These are phyloP conservation scores for Monilinia fructigena DNA, from an alignment of 2,329 filamentous ascomycete species.

Conservation along the genomic window DNA sequence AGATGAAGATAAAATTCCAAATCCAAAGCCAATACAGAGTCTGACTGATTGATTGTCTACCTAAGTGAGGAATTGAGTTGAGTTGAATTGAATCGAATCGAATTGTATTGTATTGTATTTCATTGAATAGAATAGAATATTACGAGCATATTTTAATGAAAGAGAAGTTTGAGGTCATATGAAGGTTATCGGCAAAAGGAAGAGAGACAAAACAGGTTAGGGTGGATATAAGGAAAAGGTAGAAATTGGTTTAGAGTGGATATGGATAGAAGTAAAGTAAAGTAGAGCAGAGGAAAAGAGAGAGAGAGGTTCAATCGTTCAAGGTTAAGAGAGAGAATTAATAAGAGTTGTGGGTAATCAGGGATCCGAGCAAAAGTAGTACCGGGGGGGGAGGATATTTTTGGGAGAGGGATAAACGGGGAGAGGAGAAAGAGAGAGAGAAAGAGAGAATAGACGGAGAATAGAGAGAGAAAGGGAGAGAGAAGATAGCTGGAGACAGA, in stretches of 20 bases:
- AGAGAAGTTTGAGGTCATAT: neutral
- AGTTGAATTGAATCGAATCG: no score
- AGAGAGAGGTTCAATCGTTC: no score
- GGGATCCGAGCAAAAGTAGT: no score
- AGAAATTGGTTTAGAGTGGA: neutral
- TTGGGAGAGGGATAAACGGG: neutral
- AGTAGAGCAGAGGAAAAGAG: neutral
- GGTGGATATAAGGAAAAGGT: neutral
- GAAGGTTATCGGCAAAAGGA: neutral
- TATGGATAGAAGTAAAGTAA: no score
- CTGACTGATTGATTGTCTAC: neutral
- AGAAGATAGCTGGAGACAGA: no score
- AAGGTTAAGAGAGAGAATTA: no score
- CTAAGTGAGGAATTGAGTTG: no score
- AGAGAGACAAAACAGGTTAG: neutral
- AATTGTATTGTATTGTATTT: no score
- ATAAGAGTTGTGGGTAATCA: no score
- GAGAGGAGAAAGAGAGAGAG: neutral
- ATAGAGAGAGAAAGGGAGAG: no score
- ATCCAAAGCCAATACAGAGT: neutral
- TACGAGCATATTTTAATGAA: slow-evolving; percentile 25
- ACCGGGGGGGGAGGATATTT: neutral
- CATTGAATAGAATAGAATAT: slow-evolving; percentile 27
- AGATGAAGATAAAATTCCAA: neutral
- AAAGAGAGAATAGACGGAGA: no score